Evolutionary conservation across 495 filamentous ascomycete genomes (phyloP).

Genomic region (Neurospora sp.): DNA sequence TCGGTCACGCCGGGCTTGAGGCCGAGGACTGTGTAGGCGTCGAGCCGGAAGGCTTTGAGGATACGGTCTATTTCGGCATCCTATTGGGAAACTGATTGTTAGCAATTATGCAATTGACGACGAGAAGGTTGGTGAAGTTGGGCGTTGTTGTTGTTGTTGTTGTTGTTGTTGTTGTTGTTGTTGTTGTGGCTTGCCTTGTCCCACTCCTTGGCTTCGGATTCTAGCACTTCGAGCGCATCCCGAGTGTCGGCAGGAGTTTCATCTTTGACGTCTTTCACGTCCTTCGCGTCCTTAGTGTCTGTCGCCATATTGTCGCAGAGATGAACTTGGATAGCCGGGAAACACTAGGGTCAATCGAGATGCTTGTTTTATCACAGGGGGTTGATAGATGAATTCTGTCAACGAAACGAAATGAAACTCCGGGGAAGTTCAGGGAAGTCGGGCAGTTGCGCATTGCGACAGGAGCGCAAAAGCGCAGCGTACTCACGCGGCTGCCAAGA

Average conservation of each 20-base stretch:
- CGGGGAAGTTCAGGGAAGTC: background rate
- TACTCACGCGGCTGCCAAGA: background rate
- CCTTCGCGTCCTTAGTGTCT: background rate
- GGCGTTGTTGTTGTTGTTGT: background rate
- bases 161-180: too few relatives aligned
- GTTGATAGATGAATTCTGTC: background rate
- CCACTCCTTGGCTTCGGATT: slow-evolving; percentile 81
- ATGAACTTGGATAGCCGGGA: background rate
- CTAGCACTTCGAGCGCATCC: slow-evolving; percentile 74
- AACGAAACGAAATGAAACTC: background rate
- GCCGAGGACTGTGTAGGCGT: slow-evolving; percentile 92
- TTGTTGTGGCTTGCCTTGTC: slow-evolving; percentile 49
- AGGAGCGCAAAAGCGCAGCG: background rate
- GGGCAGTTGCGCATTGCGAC: background rate
- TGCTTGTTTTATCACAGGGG: background rate
- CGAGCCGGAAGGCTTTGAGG: slow-evolving; percentile 75
- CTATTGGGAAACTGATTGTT: slow-evolving; percentile 31
- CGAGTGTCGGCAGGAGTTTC: slow-evolving; percentile 19
- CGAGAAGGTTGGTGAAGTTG: background rate
- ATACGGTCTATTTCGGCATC: slow-evolving; percentile 96
- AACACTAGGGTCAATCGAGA: background rate
- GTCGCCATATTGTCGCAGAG: slow-evolving; percentile 6
- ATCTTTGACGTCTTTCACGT: slow-evolving; percentile 8
- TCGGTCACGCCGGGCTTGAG: slow-evolving; percentile 92
- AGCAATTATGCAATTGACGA: background rate